Base-by-base conservation (phyloP, 495 filamentous ascomycete genomes). In the Xylaria acuta region DNA sequence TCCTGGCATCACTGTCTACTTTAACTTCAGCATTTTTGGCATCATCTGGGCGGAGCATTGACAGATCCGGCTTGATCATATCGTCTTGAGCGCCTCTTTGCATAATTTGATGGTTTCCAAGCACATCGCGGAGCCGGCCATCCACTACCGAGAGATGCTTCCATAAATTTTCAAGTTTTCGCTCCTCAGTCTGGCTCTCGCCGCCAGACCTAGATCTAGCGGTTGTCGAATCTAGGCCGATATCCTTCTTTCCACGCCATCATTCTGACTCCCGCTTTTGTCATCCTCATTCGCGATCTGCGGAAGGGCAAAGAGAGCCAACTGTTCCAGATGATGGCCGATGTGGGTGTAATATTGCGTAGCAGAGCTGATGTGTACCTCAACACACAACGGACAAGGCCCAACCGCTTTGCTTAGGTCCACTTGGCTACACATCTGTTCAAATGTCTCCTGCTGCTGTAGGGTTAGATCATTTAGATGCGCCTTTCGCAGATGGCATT, bases 281-380 rank as follows among this genome's bases (percentile, higher is more conserved):
- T 65, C 41, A 6, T 49, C 6, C 5, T 65, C 63, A 27, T 49
- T n/a, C 0, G 2, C 2, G 0, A 32, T 47, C 41, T 2, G 14
- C 1, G 63, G 63, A 18, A 67, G 47, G 0, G 47, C 64, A 40
- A 67, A 67, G 12, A 67, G 64, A 6, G 47, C 41, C 20, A 67
- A 14, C 6, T 67, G 47, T 30, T 67, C 45, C 5, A 67, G 34
- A 36, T 67, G 64, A 25, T 53, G 45, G 16, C 64, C 34, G 3
- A 67, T 14, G 30, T 67, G 64, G 2, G 30, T 18, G 1, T 3
- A 16, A 20, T 67, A 67, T 30, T 67, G 27, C 4, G 27, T 25
- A 12, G 41, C 25, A 18, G 43, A 49, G 41, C 32, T 34, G 1
- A 65, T 65, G 14, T 30, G 27, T 6, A 20, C 27, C 22, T 49